Conservation (phyloP, 495 filamentous ascomycete genomes). For the Haplographium delicatum region DNA sequence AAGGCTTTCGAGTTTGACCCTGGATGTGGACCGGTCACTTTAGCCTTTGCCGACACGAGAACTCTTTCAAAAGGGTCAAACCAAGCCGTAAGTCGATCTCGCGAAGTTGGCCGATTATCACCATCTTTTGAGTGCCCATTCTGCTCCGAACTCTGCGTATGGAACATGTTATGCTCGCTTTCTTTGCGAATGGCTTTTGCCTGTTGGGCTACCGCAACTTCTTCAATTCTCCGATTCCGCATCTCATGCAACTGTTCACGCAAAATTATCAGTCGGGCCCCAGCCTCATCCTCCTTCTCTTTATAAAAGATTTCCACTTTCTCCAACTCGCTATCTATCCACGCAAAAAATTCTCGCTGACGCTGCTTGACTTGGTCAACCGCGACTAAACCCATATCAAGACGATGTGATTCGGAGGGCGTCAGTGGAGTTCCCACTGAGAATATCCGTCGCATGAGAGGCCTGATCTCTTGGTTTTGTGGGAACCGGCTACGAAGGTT, state of each 20-base stretch:
- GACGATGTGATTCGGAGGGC: constrained; percentile 30
- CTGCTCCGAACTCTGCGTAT: neutral
- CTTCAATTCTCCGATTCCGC: constrained; percentile 69
- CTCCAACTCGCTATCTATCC: constrained; percentile 70
- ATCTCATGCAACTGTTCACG: constrained; percentile 82
- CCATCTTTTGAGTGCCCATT: constrained; percentile 14
- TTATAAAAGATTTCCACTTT: constrained; percentile 87
- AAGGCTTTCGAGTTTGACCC: constrained; percentile 24
- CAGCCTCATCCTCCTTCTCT: constrained; percentile 74
- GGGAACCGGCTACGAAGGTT: constrained; percentile 29
- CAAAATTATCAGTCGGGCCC: constrained; percentile 59
- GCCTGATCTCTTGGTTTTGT: constrained; percentile 20
- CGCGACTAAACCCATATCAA: constrained; percentile 40
- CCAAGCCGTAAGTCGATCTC: constrained; percentile 19
- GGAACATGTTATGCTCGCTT: constrained; percentile 4
- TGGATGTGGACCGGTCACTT: constrained; percentile 10
- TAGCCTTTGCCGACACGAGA: constrained; percentile 18
- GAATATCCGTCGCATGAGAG: constrained; percentile 37
- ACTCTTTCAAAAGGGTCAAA: constrained; percentile 21
- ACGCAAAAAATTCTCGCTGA: constrained; percentile 73
- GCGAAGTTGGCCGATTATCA: constrained; percentile 11
- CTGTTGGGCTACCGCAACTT: constrained; percentile 48
- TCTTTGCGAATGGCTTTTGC: constrained; percentile 17
- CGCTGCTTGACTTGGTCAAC: constrained; percentile 46
- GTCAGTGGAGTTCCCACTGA: constrained; percentile 29